phyloP scores from a whole-genome alignment of 2,329 filamentous ascomycete species.

The Endoconidiophora laricicola region DNA sequence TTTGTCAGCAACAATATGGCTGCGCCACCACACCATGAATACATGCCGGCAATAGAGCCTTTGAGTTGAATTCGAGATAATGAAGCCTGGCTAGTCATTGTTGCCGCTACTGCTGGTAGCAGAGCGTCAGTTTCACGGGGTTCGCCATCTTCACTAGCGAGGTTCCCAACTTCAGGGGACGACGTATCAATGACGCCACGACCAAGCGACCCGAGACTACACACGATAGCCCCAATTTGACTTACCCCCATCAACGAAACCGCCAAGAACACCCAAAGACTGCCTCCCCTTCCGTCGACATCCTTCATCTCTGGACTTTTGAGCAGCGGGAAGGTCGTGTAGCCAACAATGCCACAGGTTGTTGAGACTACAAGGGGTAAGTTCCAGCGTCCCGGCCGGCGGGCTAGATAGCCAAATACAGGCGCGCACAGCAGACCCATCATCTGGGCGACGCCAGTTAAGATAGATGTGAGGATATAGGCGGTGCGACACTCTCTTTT shows the following conservation, averaged over 20 bases:
- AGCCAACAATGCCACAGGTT: conserved; percentile 59
- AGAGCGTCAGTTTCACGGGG: conserved; percentile 15
- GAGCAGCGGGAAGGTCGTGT: conserved; percentile 58
- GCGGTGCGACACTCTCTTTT: conserved; percentile 74
- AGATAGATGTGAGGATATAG: conserved; percentile 71
- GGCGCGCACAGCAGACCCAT: conserved; percentile 73
- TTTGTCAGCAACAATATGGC: conserved; percentile 89
- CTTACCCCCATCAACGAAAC: conserved; percentile 73
- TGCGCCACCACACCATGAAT: conserved; percentile 75
- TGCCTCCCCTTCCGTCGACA: conserved; percentile 48
- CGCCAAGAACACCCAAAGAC: conserved; percentile 52
- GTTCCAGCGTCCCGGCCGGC: conserved; percentile 48
- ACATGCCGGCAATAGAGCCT: conserved; percentile 86
- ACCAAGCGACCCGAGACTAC: conserved; percentile 76
- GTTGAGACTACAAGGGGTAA: conserved; percentile 58
- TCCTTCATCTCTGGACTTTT: conserved; percentile 57
- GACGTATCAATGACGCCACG: conserved; percentile 46
- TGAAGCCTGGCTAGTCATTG: too few relatives aligned
- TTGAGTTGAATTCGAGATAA: conserved; percentile 50
- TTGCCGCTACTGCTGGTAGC: too few relatives aligned
- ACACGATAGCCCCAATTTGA: conserved; percentile 93
- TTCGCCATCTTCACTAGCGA: conserved; percentile 22
- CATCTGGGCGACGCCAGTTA: conserved; percentile 81
- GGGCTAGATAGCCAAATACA: conserved; percentile 72
- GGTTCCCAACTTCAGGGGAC: neutral